Evolutionary conservation across 1,139 yeast genomes (phyloP).

Genomic region (Trichomonascaceae sp.): DNA sequence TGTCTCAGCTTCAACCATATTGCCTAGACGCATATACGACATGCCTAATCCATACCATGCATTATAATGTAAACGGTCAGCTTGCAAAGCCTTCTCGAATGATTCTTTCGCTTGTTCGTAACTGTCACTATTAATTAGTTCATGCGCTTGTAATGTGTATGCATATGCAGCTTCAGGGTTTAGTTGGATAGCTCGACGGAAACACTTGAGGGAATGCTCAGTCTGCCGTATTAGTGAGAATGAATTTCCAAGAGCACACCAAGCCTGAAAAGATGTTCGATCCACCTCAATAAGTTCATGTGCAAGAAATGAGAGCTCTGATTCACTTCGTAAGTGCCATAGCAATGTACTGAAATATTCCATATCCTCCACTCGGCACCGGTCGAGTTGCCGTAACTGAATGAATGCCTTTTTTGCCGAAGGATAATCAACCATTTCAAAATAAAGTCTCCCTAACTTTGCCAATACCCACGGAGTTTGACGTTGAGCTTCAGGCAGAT

Average conservation of each 20-base stretch:
- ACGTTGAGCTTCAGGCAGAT: constrained; percentile 57
- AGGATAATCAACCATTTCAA: constrained; percentile 81
- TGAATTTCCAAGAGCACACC: constrained; percentile 90
- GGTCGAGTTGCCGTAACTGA: constrained; percentile 59
- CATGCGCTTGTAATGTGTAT: constrained; percentile 91
- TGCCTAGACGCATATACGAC: constrained; percentile 86
- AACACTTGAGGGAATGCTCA: constrained; percentile 85
- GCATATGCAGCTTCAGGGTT: constrained; percentile 81
- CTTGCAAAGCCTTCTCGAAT: constrained; percentile 69
- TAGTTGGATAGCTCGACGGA: constrained; percentile 67
- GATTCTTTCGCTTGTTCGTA: constrained; percentile 84
- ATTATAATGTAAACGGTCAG: constrained; percentile 82
- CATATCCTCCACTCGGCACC: constrained; percentile 84
- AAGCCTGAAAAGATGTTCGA: constrained; percentile 67
- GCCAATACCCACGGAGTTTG: constrained; percentile 84
- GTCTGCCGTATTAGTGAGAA: constrained; percentile 80
- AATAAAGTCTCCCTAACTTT: constrained; percentile 72
- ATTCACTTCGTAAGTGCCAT: constrained; percentile 87
- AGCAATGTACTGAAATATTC: constrained; percentile 82
- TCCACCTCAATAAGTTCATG: constrained; percentile 71
- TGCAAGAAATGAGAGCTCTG: constrained; percentile 73
- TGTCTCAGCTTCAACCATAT: constrained; percentile 73
- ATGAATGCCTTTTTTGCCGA: constrained; percentile 63
- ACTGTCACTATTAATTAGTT: constrained; percentile 79
- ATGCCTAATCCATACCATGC: constrained; percentile 96